Conservation (phyloP, 2,329 filamentous ascomycete genomes). For the Pyricularia sp. region DNA sequence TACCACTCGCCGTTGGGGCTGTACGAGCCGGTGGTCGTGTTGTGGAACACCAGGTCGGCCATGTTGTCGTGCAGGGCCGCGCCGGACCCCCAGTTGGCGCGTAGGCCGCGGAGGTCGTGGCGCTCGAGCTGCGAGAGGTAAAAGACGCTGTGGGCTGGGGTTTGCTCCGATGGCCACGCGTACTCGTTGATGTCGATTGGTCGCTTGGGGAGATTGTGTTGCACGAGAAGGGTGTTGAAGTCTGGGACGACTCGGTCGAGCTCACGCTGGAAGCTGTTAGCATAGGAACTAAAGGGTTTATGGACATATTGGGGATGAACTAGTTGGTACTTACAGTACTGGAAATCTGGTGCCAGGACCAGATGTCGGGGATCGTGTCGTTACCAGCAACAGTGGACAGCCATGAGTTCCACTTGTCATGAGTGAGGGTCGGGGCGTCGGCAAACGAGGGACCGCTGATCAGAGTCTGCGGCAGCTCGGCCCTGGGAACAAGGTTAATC, state of each 20-base stretch:
- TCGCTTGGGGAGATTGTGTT: conserved; percentile 20
- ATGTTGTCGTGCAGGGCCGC: conserved; percentile 31
- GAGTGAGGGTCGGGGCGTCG: conserved; percentile 17
- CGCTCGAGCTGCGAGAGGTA: conserved; percentile 38
- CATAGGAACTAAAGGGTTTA: not conserved
- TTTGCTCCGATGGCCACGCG: conserved; percentile 27
- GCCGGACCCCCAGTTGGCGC: conserved; percentile 34
- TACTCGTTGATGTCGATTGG: conserved; percentile 41
- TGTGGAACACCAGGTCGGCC: conserved; percentile 24
- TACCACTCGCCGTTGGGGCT: not conserved
- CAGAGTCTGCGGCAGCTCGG: conserved; percentile 8
- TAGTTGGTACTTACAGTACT: not conserved
- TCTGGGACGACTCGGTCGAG: conserved; percentile 18
- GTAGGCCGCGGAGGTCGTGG: conserved; percentile 28
- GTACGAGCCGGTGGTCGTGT: not conserved
- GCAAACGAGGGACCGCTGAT: conserved; percentile 30
- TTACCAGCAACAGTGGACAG: conserved; percentile 23
- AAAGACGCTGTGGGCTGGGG: conserved; percentile 29
- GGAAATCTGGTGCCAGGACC: conserved; percentile 25
- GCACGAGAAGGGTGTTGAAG: conserved; percentile 15
- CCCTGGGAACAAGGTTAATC: not conserved
- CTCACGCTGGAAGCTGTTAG: conserved; percentile 20
- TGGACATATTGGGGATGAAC: not conserved
- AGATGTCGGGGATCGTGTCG: conserved; percentile 30
- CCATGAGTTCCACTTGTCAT: conserved; percentile 32